Evolutionary conservation across 345 rosid species (phyloP).

Genomic region (Isatis tinctoria): DNA sequence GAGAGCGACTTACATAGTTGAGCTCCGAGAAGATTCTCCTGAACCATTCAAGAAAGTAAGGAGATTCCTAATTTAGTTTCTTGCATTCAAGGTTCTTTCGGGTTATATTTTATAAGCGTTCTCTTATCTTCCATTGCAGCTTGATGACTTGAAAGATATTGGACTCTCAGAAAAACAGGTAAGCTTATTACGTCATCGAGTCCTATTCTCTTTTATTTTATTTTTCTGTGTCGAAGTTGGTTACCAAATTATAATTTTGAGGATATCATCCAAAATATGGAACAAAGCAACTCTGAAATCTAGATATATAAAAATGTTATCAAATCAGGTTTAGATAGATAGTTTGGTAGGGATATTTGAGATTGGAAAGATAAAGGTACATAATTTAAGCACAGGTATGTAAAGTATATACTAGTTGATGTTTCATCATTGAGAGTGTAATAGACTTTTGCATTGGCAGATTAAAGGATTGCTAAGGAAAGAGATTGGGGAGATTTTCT

Average conservation of each 20-base stretch:
- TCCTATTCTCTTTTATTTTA: background rate
- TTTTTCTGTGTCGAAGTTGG: background rate
- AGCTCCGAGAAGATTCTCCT: constrained; percentile 56
- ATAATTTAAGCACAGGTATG: background rate
- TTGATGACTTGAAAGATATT: constrained; percentile 57
- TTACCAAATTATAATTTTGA: background rate
- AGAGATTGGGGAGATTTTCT: constrained; percentile 19
- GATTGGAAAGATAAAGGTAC: background rate
- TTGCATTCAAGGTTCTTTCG: background rate
- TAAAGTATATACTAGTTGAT: background rate
- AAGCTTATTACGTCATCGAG: background rate
- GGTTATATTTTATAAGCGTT: background rate
- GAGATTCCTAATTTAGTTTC: background rate
- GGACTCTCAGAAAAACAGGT: constrained; percentile 89
- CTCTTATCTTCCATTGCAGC: constrained; percentile 34
- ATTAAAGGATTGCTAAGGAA: constrained; percentile 26
- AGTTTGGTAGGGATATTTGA: background rate
- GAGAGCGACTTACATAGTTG: constrained; percentile 63
- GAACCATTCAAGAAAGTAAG: constrained; percentile 63
- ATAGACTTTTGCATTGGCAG: constrained; percentile 9
- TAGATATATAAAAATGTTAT: background rate
- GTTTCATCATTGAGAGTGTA: background rate
- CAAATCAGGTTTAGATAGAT: background rate
- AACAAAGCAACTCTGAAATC: background rate
- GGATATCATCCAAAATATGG: background rate